phyloP scores from a whole-genome alignment of 805 yeast species.

The Hanseniaspora mollemarum region DNA sequence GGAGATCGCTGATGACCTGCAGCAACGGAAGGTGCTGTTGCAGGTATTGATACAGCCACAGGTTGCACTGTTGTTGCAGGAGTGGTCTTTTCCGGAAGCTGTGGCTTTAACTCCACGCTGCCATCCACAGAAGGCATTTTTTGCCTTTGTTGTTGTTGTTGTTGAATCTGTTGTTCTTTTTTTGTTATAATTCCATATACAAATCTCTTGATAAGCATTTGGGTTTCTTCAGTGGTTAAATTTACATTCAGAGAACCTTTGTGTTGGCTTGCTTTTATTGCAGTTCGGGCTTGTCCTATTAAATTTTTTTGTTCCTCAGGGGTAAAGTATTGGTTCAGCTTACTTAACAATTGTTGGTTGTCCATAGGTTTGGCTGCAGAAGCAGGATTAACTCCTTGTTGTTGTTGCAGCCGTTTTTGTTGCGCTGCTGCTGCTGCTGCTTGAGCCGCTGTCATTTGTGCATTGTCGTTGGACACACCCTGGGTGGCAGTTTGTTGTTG shows the following conservation, averaged over 20 bases:
- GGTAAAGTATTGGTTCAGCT: constrained; percentile 29
- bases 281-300: constrained; percentile 30
- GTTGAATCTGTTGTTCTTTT: constrained; percentile 26
- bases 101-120: constrained; percentile 15
- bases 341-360: constrained; percentile 10
- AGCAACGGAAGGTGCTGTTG: constrained; percentile 26
- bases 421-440: constrained; percentile 1
- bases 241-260: constrained; percentile 22
- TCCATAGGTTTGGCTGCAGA: constrained; percentile 1
- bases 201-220: constrained; percentile 29
- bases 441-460: constrained; percentile 14
- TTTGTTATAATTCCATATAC: constrained; percentile 31
- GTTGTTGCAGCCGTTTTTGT: constrained; percentile 4
- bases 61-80: neutral
- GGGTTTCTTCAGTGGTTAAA: constrained; percentile 21
- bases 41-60: neutral
- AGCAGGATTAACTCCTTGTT: neutral
- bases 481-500: too few relatives aligned
- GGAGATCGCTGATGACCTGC: neutral
- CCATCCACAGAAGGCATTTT: constrained; percentile 18
- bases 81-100: neutral
- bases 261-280: constrained; percentile 30
- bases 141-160: constrained; percentile 14
- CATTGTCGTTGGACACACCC: constrained; percentile 6
- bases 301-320: constrained; percentile 30